Base-by-base conservation (phyloP, 768 basidiomycete genomes). In the Tricholoma furcatifolium region DNA sequence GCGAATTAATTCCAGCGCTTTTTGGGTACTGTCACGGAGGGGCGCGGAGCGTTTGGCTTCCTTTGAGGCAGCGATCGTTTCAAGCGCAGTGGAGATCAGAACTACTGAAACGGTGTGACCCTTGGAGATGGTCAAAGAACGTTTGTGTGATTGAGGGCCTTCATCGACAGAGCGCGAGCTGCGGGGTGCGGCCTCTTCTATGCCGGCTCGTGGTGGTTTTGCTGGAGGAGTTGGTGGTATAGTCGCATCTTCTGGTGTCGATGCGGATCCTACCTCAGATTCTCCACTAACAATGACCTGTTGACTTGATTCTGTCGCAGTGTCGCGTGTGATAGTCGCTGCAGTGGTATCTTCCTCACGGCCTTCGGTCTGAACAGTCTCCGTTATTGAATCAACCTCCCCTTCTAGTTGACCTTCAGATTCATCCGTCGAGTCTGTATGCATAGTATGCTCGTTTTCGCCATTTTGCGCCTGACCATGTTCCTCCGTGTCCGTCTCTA, bases 21-120 rank as follows among this genome's bases (percentile, higher is more conserved):
- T 82, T 56, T 88, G 85, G 0, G 89, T 85, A 57, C 87, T 88
- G 38, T 94, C 91, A n/a, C 82, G 82, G 41, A 97, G 79, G n/a
- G 87, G 82, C 3, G 74, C 68, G 6, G 89, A 93, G 31, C 89
- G 84, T 57, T 85, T 92, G 12, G 93, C 93, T 65, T 96, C 94
- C 64, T 88, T 90, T 0, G 94, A 96, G 11, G 87, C 74, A 34
- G 87, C 82, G 65, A 97, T 94, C 7, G 83, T 83, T 64, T 96
- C 91, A 54, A 97, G 70, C 4, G 94, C 93, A 11, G 91, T 87
- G 5, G 88, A 79, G 58, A 93, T 89, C 46, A 93, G 77, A 20
- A 91, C 87, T 39, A 85, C 79, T 2, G 90, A 92, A 38, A 92
- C 87, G 7, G 80, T 84, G 60, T 83, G 78, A 6, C 90, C 89